Evolutionary conservation across 805 yeast species (phyloP), one percentile per base, ranked within the genome.

Genomic region (Kodamaea kaohsiungensis): DNA sequence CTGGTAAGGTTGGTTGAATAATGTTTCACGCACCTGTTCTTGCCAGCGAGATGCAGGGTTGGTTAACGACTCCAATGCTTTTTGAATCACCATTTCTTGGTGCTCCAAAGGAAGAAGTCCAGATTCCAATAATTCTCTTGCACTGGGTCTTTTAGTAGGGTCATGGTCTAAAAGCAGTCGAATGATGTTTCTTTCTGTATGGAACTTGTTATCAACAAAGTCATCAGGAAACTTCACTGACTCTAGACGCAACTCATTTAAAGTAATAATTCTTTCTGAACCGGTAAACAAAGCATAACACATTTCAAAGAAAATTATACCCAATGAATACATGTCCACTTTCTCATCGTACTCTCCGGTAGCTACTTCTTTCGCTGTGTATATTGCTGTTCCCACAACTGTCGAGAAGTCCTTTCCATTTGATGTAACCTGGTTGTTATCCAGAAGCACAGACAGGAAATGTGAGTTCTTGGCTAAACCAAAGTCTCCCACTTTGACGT

Each of bases 241-340:
- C 0, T 83, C 68, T 1, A 77, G 66, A 53, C 99, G 76, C 52
- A 93, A 69, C 19, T 80, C 76, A 56, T 84, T 81, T n/a, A 95
- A 71, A 7, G 85, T 89, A 47, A 80, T 78, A 9, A 88, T 91
- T 51, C 99, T 79, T 67, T 95, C 99, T 98, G 95, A 95, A 1
- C 91, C 92, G 0, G 99, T 95, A n/a, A 79, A 77, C 62, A 93
- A 78, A 1, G 86, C 78, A 66, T 86, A 91, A 27, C 91, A 82
- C 99, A 95, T 95, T 66, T 95, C 99, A 67, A 95, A 95, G 65
- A 95, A 91, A 1, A 95, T 95, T 37, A 95, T 84, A 2, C 99
- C 99, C 42, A 95, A 72, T 0, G 99, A 91, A 67, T 91, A 95
- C 88, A 95, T 87, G 67, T 95, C 99, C 39, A 95, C 96, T 61